Evolutionary conservation across 352 stramenopile species (phyloP), one percentile per base, ranked within the genome.

Genomic region (Saprolegnia diclina): DNA sequence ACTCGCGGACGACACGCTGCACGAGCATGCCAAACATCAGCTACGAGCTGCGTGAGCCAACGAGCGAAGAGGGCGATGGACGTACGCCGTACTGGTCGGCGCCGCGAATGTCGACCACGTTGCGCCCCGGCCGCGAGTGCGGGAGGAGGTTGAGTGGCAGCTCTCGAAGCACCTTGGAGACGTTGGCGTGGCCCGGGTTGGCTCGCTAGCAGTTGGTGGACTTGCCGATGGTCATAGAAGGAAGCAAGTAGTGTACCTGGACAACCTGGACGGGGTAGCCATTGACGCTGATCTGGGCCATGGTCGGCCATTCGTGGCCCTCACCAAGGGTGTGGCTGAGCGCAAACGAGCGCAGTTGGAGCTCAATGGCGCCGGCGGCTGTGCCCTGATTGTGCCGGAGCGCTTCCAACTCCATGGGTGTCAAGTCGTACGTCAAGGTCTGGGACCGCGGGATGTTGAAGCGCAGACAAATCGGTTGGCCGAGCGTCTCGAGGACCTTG

Each of bases 81-180:
- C 35, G 44, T 24, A 66, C 57, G 37, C 4, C 35, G 13, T 54
- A 22, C 14, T 40, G 26, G 16, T 66, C 57, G 4, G 38, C 21
- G 14, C 79, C 90, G 42, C 80, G 82, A 53, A 94, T 76, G 32
- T 94, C 86, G 42, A 92, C 69, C 57, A 85, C 74, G 57, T 94
- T 94, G 32, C 79, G 77, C n/a, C 86, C 86, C 13, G 83, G 76
- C 6, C 84, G 76, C 18, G 81, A 81, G 56, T 78, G 87, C 65
- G 78, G 80, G 67, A 90, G 88, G n/a, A 94, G 72, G 59, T 90
- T 90, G 22, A 77, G 77, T 1, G 86, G 86, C 4, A 91, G 68
- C 38, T 94, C 86, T 32, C 86, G 77, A 5, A 94, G 67, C 4
- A 94, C 86, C 72, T 94, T 94, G 19, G 83, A 92, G 7, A 83